These are phyloP conservation scores for Oemleria cerasiformis DNA, from an alignment of 306 rosid genomes.

Conservation along the genomic window DNA sequence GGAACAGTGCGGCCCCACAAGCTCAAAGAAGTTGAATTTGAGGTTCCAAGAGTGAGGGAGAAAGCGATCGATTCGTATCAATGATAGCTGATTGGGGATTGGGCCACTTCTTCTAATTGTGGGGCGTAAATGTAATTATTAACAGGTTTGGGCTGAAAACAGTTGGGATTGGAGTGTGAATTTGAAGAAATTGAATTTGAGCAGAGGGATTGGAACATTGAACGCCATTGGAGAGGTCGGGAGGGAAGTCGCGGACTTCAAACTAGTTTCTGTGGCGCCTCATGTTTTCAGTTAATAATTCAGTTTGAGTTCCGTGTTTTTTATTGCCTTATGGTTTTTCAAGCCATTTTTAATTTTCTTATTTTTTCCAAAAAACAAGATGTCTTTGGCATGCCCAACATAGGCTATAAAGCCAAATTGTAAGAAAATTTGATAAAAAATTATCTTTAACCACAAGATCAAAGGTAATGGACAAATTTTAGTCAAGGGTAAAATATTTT, in stretches of 20 bases:
- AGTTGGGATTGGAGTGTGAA: slow-evolving; percentile 13
- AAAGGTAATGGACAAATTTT: too few relatives aligned
- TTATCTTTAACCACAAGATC: too few relatives aligned
- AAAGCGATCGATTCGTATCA: slow-evolving; percentile 38
- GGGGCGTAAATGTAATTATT: slow-evolving; percentile 19
- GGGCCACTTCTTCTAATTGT: slow-evolving; percentile 21
- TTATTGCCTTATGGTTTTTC: not conserved
- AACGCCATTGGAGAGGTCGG: not conserved
- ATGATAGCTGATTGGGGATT: slow-evolving; percentile 8
- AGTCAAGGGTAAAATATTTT: too few relatives aligned
- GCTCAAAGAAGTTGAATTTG: slow-evolving; percentile 28
- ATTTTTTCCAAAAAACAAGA: not conserved
- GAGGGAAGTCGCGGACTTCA: slow-evolving; percentile 33
- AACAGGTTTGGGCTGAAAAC: slow-evolving; percentile 1
- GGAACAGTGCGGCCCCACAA: slow-evolving; percentile 7
- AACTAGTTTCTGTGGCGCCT: slow-evolving; percentile 13
- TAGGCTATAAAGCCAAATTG: too few relatives aligned
- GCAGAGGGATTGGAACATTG: not conserved
- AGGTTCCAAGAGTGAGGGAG: slow-evolving; percentile 12
- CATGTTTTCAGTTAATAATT: slow-evolving; percentile 17
- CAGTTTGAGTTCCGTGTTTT: slow-evolving; percentile 28
- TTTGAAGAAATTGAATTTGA: not conserved
- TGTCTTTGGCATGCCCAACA: too few relatives aligned
- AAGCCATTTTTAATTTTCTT: not conserved
- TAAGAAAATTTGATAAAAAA: not conserved